Conservation (phyloP, 805 yeast species). For the Tetrapisispora taiwanensis region DNA sequence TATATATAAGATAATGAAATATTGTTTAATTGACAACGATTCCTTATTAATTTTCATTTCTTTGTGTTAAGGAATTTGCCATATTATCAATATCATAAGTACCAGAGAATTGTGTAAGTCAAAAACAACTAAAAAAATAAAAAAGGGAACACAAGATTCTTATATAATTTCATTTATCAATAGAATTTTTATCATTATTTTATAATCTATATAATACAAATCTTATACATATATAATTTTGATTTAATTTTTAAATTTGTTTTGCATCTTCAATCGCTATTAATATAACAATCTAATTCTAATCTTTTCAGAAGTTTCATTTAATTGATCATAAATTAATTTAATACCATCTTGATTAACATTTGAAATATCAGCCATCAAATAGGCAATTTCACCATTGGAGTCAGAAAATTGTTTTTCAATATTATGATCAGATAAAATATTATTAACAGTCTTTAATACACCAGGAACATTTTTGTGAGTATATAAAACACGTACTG, state of each 20-base stretch:
- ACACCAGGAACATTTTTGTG: slow-evolving; percentile 99
- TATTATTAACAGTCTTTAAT: slow-evolving; percentile 91
- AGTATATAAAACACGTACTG: slow-evolving; percentile 88
- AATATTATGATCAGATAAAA: slow-evolving; percentile 87
- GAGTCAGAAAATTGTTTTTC: slow-evolving; percentile 98
- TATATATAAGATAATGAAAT: no score
- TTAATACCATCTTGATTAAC: slow-evolving; percentile 78
- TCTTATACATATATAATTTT: neutral
- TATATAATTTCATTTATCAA: neutral
- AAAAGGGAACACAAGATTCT: no score
- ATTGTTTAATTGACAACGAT: no score
- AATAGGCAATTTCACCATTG: slow-evolving; percentile 88
- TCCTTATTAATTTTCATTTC: no score
- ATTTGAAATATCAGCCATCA: slow-evolving; percentile 93
- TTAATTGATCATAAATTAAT: slow-evolving; percentile 72
- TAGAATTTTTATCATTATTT: neutral
- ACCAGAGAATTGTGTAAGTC: no score
- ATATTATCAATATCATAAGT: no score
- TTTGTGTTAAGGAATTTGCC: no score
- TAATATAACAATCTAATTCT: slow-evolving; percentile 81
- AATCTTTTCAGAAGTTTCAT: slow-evolving; percentile 81
- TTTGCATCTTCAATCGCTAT: no score
- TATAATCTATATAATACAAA: neutral
- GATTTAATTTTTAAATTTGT: neutral
- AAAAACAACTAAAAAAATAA: no score